A percentile compares a stretch with the other conserved stretches of the same genome.
phyloP scores from a whole-genome alignment of 495 filamentous ascomycete species.

The Trichoderma virens region DNA sequence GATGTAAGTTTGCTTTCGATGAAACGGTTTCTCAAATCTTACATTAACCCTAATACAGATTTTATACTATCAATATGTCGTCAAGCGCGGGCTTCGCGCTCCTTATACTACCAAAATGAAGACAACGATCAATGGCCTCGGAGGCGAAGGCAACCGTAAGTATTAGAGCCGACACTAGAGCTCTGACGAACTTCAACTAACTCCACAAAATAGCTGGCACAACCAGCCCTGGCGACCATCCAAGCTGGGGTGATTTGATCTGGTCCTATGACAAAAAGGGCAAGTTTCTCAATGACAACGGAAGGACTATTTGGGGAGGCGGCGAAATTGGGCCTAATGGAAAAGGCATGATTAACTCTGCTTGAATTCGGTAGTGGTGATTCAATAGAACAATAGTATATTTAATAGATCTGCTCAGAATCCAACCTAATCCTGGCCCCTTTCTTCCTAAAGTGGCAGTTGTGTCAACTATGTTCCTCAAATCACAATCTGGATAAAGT shows the following conservation, averaged over 20 bases:
- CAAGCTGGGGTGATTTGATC: slow-evolving; percentile 21
- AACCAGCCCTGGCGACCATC: slow-evolving; percentile 13
- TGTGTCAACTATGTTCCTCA: too few relatives aligned
- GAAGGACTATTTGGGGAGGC: slow-evolving; percentile 20
- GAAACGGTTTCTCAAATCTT: too few relatives aligned
- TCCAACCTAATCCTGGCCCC: neutral
- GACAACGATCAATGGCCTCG: slow-evolving; percentile 10
- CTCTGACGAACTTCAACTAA: neutral
- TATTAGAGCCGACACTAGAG: neutral
- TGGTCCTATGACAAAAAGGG: slow-evolving; percentile 18
- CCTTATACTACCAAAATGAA: slow-evolving; percentile 18
- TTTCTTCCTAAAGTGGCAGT: too few relatives aligned
- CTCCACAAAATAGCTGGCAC: neutral
- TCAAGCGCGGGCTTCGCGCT: slow-evolving; percentile 17
- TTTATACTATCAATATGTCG: slow-evolving; percentile 20
- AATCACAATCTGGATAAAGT: too few relatives aligned
- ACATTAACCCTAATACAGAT: slow-evolving; percentile 13
- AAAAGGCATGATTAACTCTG: slow-evolving; percentile 12
- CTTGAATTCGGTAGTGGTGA: neutral
- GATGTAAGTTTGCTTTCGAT: slow-evolving; percentile 12
- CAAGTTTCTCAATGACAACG: slow-evolving; percentile 13
- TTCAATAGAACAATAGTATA: neutral
- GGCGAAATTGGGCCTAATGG: slow-evolving; percentile 17
- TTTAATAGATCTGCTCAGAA: neutral
- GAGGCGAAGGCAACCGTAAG: slow-evolving; percentile 14